These are phyloP conservation scores for Solanum bulbocastanum DNA, from an alignment of 257 asterid species.

Conservation along the genomic window DNA sequence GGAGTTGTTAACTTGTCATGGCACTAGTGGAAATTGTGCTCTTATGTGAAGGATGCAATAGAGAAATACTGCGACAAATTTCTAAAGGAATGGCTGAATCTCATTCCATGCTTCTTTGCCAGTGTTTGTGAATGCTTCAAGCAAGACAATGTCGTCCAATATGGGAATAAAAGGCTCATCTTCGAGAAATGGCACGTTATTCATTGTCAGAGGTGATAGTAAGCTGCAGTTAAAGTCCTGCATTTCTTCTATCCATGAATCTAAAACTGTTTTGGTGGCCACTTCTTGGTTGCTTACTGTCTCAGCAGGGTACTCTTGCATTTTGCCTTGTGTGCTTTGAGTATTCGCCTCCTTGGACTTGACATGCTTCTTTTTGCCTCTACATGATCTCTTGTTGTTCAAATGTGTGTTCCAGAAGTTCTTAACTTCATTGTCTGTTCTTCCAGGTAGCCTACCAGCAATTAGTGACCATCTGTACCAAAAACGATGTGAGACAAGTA, in stretches of 20 bases:
- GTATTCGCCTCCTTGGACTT: not conserved
- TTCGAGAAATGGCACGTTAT: conserved; percentile 6
- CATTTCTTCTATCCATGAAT: conserved; percentile 9
- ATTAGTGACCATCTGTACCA: conserved; percentile 42
- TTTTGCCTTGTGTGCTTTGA: not conserved
- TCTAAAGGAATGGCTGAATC: conserved; percentile 3
- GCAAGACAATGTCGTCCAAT: conserved; percentile 11
- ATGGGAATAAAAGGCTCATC: conserved; percentile 23
- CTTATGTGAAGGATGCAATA: not conserved
- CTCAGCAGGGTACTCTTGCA: not conserved
- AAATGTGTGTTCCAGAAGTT: conserved; percentile 63
- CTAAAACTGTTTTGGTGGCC: not conserved
- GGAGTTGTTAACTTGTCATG: not conserved
- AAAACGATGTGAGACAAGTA: not conserved
- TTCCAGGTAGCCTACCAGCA: conserved; percentile 54
- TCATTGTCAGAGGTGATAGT: not conserved
- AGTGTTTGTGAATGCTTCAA: conserved; percentile 10
- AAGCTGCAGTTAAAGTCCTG: not conserved
- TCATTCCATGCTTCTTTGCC: not conserved
- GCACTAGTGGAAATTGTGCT: not conserved
- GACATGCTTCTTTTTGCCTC: conserved; percentile 1
- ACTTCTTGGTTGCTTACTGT: conserved; percentile 1
- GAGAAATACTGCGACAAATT: not conserved
- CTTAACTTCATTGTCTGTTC: conserved; percentile 55
- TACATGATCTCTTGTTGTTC: conserved; percentile 34